Conservation (phyloP, 495 filamentous ascomycete genomes). For the Amphirosellinia nigrospora region DNA sequence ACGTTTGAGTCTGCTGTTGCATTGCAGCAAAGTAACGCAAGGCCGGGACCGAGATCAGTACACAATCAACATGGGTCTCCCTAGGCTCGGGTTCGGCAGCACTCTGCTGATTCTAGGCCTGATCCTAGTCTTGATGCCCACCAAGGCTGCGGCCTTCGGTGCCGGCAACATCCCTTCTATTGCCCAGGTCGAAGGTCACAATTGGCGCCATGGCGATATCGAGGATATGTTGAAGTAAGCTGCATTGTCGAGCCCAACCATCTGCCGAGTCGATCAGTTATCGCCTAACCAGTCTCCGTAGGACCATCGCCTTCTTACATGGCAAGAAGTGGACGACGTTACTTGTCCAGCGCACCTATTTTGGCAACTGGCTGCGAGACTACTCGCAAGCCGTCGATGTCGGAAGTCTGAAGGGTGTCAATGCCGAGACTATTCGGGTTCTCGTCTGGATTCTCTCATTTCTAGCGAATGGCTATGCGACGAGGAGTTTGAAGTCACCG, state of each 20-base stretch:
- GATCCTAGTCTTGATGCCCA: conserved; percentile 67
- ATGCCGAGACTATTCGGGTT: conserved; percentile 88
- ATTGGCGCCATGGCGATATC: conserved; percentile 95
- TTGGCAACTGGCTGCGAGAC: conserved; percentile 80
- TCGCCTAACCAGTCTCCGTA: conserved; percentile 8
- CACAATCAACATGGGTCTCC: conserved; percentile 44
- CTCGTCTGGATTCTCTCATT: conserved; percentile 92
- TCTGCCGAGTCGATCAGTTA: background rate
- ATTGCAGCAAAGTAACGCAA: background rate
- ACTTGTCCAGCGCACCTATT: conserved; percentile 89
- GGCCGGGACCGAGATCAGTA: background rate
- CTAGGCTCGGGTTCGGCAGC: conserved; percentile 46
- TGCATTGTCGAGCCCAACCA: background rate
- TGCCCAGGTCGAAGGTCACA: conserved; percentile 89
- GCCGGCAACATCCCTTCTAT: conserved; percentile 96
- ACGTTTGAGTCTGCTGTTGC: background rate
- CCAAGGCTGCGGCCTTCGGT: conserved; percentile 78
- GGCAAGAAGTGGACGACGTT: conserved; percentile 95
- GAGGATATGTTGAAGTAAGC: conserved; percentile 82
- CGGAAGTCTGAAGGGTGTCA: conserved; percentile 85
- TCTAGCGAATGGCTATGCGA: conserved; percentile 95
- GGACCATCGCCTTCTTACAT: conserved; percentile 79
- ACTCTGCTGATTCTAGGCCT: conserved; percentile 55
- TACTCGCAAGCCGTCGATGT: conserved; percentile 93
- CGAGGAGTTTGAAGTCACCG: conserved; percentile 94